A percentile compares a stretch with the other conserved stretches of the same genome.
phyloP scores from a whole-genome alignment of 2,329 filamentous ascomycete species.

The Colletotrichum sp. region DNA sequence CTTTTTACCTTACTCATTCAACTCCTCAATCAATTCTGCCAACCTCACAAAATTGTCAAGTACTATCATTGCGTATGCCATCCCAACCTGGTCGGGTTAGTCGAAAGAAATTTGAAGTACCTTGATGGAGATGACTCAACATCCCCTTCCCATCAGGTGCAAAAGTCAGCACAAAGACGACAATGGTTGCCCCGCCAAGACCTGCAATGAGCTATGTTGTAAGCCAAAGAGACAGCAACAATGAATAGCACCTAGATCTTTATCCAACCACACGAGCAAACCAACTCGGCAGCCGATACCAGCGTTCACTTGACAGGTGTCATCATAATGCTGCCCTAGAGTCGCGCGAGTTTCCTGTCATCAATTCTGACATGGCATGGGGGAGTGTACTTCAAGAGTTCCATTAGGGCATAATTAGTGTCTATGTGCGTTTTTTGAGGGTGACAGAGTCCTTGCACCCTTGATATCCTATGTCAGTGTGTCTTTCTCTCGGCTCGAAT shows the following conservation, averaged over 20 bases:
- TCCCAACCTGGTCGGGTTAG: neutral
- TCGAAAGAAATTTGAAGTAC: neutral
- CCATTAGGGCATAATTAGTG: neutral
- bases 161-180: neutral
- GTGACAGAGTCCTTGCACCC: neutral
- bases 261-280: neutral
- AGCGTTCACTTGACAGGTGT: fast-evolving
- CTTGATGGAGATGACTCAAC: neutral
- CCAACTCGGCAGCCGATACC: neutral
- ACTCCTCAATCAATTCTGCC: neutral
- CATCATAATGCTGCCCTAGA: neutral
- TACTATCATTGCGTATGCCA: neutral
- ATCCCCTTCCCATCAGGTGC: neutral
- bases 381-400: neutral
- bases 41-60: neutral
- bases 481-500: neutral
- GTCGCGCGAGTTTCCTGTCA: neutral
- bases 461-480: neutral
- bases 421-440: neutral
- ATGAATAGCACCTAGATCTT: neutral
- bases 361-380: neutral
- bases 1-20: neutral
- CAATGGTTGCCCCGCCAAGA: neutral
- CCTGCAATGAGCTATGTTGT: neutral
- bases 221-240: neutral